These are phyloP conservation scores for Rhizopus arrhizus DNA, from an alignment of 371 early-diverging fungal species.

Conservation along the genomic window DNA sequence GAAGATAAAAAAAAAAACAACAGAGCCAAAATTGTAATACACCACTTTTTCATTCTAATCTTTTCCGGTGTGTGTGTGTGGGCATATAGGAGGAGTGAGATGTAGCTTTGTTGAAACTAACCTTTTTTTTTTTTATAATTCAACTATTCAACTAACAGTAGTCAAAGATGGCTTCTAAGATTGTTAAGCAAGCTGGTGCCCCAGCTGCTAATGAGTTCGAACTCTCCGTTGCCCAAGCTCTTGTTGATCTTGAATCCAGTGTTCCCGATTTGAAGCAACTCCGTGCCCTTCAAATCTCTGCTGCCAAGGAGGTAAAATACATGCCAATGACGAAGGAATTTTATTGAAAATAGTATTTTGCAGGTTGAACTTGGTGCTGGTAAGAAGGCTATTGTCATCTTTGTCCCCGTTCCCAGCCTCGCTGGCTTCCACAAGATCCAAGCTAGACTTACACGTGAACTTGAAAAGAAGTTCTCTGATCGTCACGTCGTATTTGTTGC, in stretches of 20 bases:
- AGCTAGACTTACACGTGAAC: slow-evolving; percentile 91
- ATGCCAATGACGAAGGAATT: not conserved
- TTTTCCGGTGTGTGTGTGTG: not conserved
- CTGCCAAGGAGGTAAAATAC: slow-evolving; percentile 89
- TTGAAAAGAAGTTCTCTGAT: slow-evolving; percentile 99
- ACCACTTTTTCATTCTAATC: not conserved
- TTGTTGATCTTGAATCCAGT: slow-evolving; percentile 93
- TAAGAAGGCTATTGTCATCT: slow-evolving; percentile 95
- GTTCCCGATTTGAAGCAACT: slow-evolving; percentile 93
- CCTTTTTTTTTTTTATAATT: not conserved
- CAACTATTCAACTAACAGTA: not conserved
- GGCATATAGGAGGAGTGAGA: not conserved
- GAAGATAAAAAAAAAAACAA: not conserved
- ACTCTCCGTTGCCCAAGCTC: slow-evolving; percentile 93
- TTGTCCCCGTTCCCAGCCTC: slow-evolving; percentile 92
- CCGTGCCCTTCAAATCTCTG: slow-evolving; percentile 87
- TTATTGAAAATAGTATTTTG: not conserved
- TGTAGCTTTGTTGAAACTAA: not conserved
- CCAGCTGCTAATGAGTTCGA: slow-evolving; percentile 86
- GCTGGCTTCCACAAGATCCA: slow-evolving; percentile 95
- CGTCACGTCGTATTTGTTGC: slow-evolving; percentile 96
- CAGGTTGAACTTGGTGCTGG: slow-evolving; percentile 91
- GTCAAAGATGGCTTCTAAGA: slow-evolving; percentile 60
- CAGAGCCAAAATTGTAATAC: not conserved
- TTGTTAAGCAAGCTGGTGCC: slow-evolving; percentile 80